Percentiles rank a stretch among this genome's conserved stretches.
These are phyloP conservation scores for Hymenoscyphus scutula DNA, from an alignment of 2,329 filamentous ascomycete species.

Conservation along the genomic window DNA sequence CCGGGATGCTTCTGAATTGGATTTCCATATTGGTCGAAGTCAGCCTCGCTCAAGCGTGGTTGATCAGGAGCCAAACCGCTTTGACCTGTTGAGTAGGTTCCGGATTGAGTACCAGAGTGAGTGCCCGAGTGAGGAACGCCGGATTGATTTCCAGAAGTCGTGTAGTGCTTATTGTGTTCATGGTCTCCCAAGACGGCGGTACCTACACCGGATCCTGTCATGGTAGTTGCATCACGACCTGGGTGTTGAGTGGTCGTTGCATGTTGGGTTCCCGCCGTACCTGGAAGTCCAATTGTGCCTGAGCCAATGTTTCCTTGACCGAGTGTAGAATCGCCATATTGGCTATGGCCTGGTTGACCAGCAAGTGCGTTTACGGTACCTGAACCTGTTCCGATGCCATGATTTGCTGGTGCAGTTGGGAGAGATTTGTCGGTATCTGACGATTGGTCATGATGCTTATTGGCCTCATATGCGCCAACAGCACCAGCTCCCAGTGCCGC, in stretches of 20 bases:
- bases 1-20: conserved; percentile 2
- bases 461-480: conserved; percentile 18
- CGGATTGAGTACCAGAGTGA: not conserved
- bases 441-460: conserved; percentile 21
- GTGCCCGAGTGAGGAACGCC: too few relatives aligned
- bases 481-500: conserved; percentile 21
- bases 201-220: not conserved
- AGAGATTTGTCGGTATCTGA: not conserved
- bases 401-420: not conserved
- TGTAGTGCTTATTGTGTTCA: not conserved
- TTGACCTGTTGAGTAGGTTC: not conserved
- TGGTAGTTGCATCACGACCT: not conserved
- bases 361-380: not conserved
- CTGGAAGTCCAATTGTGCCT: not conserved
- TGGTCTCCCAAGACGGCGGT: not conserved
- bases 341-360: not conserved
- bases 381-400: not conserved
- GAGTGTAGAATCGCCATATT: too few relatives aligned
- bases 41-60: not conserved
- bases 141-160: not conserved
- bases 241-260: not conserved
- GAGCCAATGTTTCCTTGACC: not conserved
- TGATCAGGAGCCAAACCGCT: not conserved
- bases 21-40: conserved; percentile 5
- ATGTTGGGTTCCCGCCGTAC: not conserved